These are phyloP conservation scores for Suillus subaureus DNA, from an alignment of 768 basidiomycete genomes.

Conservation along the genomic window DNA sequence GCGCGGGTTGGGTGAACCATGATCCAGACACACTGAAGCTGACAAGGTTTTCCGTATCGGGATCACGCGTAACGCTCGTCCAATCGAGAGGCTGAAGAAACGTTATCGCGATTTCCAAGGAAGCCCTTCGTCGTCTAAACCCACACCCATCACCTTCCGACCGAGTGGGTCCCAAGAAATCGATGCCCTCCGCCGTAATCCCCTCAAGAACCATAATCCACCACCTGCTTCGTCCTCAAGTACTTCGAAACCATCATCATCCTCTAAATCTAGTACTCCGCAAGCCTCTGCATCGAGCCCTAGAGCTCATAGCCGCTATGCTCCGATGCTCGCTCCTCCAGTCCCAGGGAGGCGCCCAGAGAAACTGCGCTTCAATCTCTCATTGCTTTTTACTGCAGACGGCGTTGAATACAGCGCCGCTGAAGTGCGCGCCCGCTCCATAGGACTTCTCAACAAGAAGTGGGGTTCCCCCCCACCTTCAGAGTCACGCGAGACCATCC, in stretches of 20 bases:
- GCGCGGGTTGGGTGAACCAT: neutral
- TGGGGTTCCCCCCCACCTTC: constrained; percentile 70
- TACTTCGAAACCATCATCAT: constrained; percentile 12
- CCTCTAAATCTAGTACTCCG: constrained; percentile 23
- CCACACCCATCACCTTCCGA: constrained; percentile 26
- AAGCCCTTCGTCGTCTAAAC: constrained; percentile 40
- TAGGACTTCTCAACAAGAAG: constrained; percentile 83
- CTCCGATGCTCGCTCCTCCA: constrained; percentile 71
- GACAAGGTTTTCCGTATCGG: constrained; percentile 82
- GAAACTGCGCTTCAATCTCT: constrained; percentile 67
- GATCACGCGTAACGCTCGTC: constrained; percentile 78
- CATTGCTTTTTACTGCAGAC: constrained; percentile 73
- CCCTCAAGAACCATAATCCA: constrained; percentile 38
- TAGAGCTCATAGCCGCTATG: constrained; percentile 51
- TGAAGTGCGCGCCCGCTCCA: constrained; percentile 79
- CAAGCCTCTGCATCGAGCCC: constrained; percentile 38
- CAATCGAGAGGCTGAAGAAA: constrained; percentile 81
- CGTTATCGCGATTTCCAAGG: constrained; percentile 79
- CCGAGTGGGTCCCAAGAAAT: constrained; percentile 28
- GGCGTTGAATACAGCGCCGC: constrained; percentile 82
- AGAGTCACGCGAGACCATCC: constrained; percentile 36
- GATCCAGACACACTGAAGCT: constrained; percentile 73
- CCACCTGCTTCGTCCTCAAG: constrained; percentile 36
- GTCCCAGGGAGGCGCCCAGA: constrained; percentile 72
- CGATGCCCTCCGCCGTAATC: constrained; percentile 35